These are phyloP conservation scores for Arthroderma sp. DNA, from an alignment of 2,329 filamentous ascomycete genomes.

Conservation along the genomic window DNA sequence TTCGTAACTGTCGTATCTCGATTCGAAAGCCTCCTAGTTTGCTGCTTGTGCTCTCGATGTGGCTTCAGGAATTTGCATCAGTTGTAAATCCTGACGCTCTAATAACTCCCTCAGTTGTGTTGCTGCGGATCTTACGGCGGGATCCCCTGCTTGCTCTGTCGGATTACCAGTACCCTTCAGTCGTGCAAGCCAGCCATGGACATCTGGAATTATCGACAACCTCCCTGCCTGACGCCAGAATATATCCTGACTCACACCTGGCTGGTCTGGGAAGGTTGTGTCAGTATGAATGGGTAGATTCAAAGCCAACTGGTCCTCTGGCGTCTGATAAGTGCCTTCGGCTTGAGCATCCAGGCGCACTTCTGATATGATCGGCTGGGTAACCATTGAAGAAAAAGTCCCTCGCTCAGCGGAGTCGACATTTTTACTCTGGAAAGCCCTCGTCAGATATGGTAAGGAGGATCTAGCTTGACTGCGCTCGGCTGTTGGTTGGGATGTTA, in stretches of 20 bases:
- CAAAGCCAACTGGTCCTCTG: background rate
- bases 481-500: constrained; percentile 5
- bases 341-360: constrained; percentile 25
- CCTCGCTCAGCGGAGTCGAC: constrained; percentile 6
- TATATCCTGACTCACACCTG: too few species aligned
- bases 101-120: constrained; percentile 25
- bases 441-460: constrained; percentile 6
- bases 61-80: background rate
- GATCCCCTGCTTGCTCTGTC: constrained; percentile 1
- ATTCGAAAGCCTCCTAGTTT: background rate
- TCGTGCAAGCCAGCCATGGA: constrained; percentile 26
- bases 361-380: constrained; percentile 28
- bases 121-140: constrained; percentile 20
- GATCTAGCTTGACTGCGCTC: constrained; percentile 6
- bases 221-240: constrained; percentile 1
- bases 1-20: too few species aligned
- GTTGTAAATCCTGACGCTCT: constrained; percentile 13
- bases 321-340: constrained; percentile 12
- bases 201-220: constrained; percentile 15
- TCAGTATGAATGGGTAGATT: too few species aligned
- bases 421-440: constrained; percentile 19
- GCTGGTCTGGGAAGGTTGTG: too few species aligned
- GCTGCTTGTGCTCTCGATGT: background rate
- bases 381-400: constrained; percentile 15
- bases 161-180: constrained; percentile 17